A percentile compares a stretch with the other conserved stretches of the same genome.
These are phyloP conservation scores for Knoxia roxburghii DNA, from an alignment of 257 asterid species.

Conservation along the genomic window DNA sequence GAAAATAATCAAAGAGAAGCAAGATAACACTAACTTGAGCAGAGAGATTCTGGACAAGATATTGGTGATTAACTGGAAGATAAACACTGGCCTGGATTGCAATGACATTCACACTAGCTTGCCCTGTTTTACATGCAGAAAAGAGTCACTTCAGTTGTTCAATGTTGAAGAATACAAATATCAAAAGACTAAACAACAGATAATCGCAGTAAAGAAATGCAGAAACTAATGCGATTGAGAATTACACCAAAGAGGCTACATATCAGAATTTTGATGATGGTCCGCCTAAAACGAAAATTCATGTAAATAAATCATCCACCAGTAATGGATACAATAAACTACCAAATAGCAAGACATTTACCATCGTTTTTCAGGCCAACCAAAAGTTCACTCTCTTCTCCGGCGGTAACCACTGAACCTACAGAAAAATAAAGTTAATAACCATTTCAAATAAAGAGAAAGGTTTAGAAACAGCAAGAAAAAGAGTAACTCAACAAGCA, in stretches of 20 bases:
- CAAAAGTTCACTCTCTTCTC: too few species aligned
- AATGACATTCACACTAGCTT: too few species aligned
- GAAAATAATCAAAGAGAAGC: too few species aligned
- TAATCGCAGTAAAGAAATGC: not conserved
- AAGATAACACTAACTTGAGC: too few species aligned
- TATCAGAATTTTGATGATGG: not conserved
- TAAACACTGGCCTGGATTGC: too few species aligned
- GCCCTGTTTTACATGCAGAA: too few species aligned
- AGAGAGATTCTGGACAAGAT: too few species aligned
- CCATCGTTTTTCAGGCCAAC: too few species aligned
- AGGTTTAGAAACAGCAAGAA: not conserved
- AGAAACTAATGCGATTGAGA: not conserved
- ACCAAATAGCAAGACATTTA: too few species aligned
- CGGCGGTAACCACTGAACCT: too few species aligned
- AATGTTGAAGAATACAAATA: not conserved
- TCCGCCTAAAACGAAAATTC: not conserved
- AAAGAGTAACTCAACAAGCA: not conserved
- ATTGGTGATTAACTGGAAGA: too few species aligned
- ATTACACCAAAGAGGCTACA: not conserved
- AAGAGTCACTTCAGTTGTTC: conserved; percentile 17
- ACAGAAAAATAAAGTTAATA: not conserved
- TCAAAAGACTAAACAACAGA: too few species aligned
- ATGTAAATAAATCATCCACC: not conserved
- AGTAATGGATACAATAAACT: not conserved
- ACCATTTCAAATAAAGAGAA: not conserved